These are phyloP conservation scores for Aspergillus diversus DNA, from an alignment of 495 filamentous ascomycete species.

Conservation along the genomic window DNA sequence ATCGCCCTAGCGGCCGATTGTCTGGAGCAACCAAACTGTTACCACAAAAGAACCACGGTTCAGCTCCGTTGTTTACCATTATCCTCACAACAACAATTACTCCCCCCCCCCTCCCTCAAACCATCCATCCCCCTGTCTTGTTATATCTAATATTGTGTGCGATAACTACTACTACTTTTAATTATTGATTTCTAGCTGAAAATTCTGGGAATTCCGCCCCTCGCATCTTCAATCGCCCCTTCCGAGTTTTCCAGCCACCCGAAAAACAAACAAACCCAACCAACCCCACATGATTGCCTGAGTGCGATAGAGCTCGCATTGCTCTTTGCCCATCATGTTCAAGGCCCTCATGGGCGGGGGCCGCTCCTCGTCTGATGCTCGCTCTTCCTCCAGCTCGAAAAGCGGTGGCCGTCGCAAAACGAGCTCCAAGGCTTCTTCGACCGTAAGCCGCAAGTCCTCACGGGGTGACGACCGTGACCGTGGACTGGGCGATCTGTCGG, in stretches of 20 bases:
- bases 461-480: constrained; percentile 61
- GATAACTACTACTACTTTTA: neutral
- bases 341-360: constrained; percentile 51
- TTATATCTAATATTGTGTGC: neutral
- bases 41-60: constrained; percentile 44
- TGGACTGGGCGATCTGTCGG: constrained; percentile 44
- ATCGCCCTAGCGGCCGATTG: constrained; percentile 33
- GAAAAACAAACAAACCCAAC: constrained; percentile 5
- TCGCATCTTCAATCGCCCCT: constrained; percentile 1
- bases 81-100: constrained; percentile 13
- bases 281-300: constrained; percentile 40
- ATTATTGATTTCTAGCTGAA: neutral
- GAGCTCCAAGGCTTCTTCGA: constrained; percentile 37
- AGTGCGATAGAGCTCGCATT: constrained; percentile 25
- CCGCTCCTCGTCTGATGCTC: constrained; percentile 43
- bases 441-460: constrained; percentile 53
- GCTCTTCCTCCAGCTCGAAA: constrained; percentile 41
- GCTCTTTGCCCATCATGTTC: constrained; percentile 48
- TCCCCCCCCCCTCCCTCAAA: neutral
- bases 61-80: constrained; percentile 35
- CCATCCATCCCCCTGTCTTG: neutral
- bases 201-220: too few relatives aligned
- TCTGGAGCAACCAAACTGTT: constrained; percentile 35
- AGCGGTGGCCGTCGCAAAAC: constrained; percentile 38
- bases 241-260: constrained; percentile 16